phyloP scores from a whole-genome alignment of 805 yeast genomes.

The Saccharomycopsis javanensis region DNA sequence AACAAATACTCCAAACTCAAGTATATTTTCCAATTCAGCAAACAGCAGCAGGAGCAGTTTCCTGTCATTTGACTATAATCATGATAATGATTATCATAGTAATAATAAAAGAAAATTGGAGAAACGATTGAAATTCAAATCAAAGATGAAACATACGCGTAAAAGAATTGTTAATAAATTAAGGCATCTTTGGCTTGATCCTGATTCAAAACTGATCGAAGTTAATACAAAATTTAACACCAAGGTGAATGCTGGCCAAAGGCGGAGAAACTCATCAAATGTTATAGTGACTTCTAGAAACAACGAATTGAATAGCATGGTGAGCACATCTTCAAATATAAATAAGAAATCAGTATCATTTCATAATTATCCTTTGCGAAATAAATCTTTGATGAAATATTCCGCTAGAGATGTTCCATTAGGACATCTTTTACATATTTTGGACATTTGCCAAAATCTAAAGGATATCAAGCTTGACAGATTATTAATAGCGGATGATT shows the following conservation, averaged over 20 bases:
- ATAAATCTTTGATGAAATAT: constrained; percentile 51
- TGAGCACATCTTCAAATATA: background rate
- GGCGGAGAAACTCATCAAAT: background rate
- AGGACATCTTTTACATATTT: constrained; percentile 61
- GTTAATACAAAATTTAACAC: background rate
- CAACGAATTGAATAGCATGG: background rate
- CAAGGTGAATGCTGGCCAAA: background rate
- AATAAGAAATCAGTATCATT: background rate
- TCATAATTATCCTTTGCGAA: constrained; percentile 49
- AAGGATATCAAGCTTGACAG: constrained; percentile 46
- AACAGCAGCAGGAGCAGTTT: background rate
- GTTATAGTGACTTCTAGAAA: background rate
- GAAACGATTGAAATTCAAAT: background rate
- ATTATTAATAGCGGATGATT: constrained; percentile 59
- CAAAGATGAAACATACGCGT: background rate
- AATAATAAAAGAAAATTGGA: background rate
- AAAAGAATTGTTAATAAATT: background rate
- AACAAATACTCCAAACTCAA: background rate
- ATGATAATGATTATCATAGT: background rate
- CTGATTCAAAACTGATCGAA: background rate
- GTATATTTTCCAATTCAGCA: background rate
- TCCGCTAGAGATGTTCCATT: constrained; percentile 71
- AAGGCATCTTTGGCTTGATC: background rate
- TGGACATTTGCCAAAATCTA: constrained; percentile 59
- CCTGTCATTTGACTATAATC: background rate